phyloP scores from a whole-genome alignment of 352 stramenopile genomes.

The Phytophthora podocarpi region DNA sequence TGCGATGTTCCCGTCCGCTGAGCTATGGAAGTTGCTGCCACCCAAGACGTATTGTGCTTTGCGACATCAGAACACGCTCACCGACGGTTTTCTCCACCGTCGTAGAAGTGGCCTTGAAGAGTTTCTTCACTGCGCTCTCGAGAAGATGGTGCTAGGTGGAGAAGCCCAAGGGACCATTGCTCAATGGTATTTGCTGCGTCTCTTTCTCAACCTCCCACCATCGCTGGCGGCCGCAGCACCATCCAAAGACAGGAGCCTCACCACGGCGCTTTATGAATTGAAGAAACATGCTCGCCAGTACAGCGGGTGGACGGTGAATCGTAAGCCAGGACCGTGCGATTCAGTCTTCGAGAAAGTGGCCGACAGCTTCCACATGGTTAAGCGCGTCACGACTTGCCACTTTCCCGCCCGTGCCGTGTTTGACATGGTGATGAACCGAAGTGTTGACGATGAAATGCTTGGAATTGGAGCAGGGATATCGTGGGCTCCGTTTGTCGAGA shows the following conservation, averaged over 20 bases:
- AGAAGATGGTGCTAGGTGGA: conserved; percentile 61
- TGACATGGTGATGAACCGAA: conserved; percentile 66
- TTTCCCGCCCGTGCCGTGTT: conserved; percentile 78
- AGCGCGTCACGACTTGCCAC: conserved; percentile 57
- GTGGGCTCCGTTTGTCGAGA: conserved; percentile 55
- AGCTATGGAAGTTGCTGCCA: conserved; percentile 61
- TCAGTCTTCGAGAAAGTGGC: conserved; percentile 56
- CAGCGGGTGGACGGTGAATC: conserved; percentile 45
- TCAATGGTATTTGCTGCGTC: conserved; percentile 72
- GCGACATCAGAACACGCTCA: conserved; percentile 26
- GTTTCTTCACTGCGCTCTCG: conserved; percentile 61
- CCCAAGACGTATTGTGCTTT: conserved; percentile 74
- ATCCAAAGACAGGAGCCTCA: conserved; percentile 63
- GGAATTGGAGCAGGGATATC: conserved; percentile 13
- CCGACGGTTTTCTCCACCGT: conserved; percentile 62
- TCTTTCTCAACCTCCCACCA: conserved; percentile 66
- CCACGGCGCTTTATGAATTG: conserved; percentile 54
- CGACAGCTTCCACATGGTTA: conserved; percentile 74
- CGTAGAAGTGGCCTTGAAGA: conserved; percentile 73
- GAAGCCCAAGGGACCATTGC: conserved; percentile 50
- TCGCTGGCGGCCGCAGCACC: conserved; percentile 27
- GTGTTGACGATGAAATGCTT: conserved; percentile 20
- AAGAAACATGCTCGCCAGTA: conserved; percentile 48
- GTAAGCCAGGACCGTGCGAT: conserved; percentile 48
- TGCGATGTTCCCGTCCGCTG: conserved; percentile 63